These are phyloP conservation scores for Aschersonia sp. DNA, from an alignment of 2,329 filamentous ascomycete species.

Conservation along the genomic window DNA sequence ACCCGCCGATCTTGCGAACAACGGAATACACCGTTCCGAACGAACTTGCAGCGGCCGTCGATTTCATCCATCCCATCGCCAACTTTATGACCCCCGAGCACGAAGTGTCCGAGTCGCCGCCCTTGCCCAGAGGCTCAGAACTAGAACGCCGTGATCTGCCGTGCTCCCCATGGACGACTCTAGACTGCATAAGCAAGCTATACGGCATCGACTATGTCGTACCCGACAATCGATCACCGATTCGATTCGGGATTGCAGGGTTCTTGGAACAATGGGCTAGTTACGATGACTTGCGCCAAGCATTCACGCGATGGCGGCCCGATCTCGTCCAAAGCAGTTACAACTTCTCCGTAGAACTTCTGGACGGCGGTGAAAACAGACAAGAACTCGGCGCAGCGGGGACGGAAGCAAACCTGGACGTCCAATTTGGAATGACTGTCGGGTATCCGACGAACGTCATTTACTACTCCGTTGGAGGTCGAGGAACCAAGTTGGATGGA, in stretches of 20 bases:
- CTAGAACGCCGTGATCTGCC: background rate
- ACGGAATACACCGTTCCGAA: slow-evolving; percentile 29
- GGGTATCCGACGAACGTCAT: slow-evolving; percentile 27
- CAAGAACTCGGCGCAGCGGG: slow-evolving; percentile 23
- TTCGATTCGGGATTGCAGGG: slow-evolving; percentile 30
- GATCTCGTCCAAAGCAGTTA: slow-evolving; percentile 18
- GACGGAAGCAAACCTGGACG: slow-evolving; percentile 30
- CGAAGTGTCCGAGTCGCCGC: slow-evolving; percentile 8
- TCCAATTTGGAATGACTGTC: slow-evolving; percentile 32
- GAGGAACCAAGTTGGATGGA: slow-evolving; percentile 24
- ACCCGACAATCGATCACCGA: slow-evolving; percentile 15
- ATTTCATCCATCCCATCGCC: slow-evolving; percentile 31
- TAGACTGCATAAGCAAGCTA: slow-evolving; percentile 25
- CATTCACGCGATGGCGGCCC: slow-evolving; percentile 21
- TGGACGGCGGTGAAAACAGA: slow-evolving; percentile 30
- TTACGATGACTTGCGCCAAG: slow-evolving; percentile 24
- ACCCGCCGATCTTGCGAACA: slow-evolving; percentile 25
- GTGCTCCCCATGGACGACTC: slow-evolving; percentile 14
- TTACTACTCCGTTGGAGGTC: slow-evolving; percentile 30
- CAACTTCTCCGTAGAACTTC: slow-evolving; percentile 23
- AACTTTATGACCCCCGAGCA: slow-evolving; percentile 32
- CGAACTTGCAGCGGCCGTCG: slow-evolving; percentile 21
- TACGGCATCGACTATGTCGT: slow-evolving; percentile 29
- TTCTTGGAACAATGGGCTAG: slow-evolving; percentile 34
- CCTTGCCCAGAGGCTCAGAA: background rate